phyloP scores from a whole-genome alignment of 1,284 basidiomycete genomes.

The Sporisorium iseilematis-ciliati region DNA sequence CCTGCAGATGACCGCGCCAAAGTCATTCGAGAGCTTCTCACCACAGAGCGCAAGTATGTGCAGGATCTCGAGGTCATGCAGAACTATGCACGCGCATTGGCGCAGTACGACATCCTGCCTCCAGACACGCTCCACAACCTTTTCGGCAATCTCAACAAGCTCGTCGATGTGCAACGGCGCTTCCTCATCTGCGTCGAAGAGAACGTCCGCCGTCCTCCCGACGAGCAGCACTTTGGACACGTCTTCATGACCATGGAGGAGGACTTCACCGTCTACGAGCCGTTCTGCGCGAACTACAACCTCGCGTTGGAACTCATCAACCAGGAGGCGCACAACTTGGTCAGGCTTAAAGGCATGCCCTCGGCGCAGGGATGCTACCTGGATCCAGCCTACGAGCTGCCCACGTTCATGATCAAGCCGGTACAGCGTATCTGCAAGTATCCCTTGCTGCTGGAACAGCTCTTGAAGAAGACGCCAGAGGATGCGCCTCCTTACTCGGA shows the following conservation, averaged over 20 bases:
- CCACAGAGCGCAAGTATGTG: slow-evolving; percentile 97
- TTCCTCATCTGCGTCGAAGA: slow-evolving; percentile 87
- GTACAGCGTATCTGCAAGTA: slow-evolving; percentile 84
- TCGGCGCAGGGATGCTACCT: slow-evolving; percentile 67
- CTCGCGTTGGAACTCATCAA: slow-evolving; percentile 84
- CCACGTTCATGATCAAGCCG: slow-evolving; percentile 83
- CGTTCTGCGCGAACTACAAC: slow-evolving; percentile 88
- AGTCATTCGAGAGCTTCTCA: slow-evolving; percentile 86
- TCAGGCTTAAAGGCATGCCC: slow-evolving; percentile 56
- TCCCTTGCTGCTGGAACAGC: slow-evolving; percentile 74
- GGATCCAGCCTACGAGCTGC: slow-evolving; percentile 78
- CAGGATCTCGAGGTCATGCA: slow-evolving; percentile 94
- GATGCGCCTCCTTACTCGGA: slow-evolving; percentile 75
- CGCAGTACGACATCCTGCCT: slow-evolving; percentile 85
- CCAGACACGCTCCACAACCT: slow-evolving; percentile 94
- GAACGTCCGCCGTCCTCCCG: slow-evolving; percentile 74
- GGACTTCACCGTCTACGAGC: slow-evolving; percentile 79
- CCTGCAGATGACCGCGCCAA: slow-evolving; percentile 77
- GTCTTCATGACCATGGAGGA: slow-evolving; percentile 81
- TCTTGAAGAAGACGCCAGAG: slow-evolving; percentile 76
- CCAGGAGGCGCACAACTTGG: slow-evolving; percentile 56
- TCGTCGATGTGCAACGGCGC: slow-evolving; percentile 95
- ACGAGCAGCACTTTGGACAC: slow-evolving; percentile 75
- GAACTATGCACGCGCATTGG: slow-evolving; percentile 73
- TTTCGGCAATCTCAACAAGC: slow-evolving; percentile 93